Evolutionary conservation across 192 early-diverging fungal genomes (phyloP).

Genomic region (Rhizophagus prolifer): DNA sequence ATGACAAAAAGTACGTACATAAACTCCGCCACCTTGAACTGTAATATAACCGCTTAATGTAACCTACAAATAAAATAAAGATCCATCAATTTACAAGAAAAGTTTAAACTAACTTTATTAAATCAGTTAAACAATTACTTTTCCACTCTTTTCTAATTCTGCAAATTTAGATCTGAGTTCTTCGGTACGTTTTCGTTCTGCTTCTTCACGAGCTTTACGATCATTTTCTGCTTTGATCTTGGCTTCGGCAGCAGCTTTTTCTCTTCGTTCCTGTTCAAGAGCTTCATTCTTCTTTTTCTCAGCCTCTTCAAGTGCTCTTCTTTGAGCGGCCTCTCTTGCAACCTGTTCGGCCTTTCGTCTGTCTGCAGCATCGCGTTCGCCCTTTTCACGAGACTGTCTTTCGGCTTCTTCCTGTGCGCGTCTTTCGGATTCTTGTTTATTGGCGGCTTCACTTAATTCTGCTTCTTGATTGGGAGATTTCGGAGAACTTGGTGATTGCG

Average conservation of each 20-base stretch:
- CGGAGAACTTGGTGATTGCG: conserved; percentile 33
- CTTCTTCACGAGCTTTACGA: conserved; percentile 38
- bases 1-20: conserved; percentile 14
- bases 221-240: conserved; percentile 50
- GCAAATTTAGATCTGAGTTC: conserved; percentile 27
- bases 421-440: conserved; percentile 31
- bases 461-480: conserved; percentile 29
- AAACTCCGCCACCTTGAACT: conserved; percentile 44
- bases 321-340: conserved; percentile 36
- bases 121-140: conserved; percentile 34
- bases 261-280: conserved; percentile 37
- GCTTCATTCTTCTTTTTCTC: conserved; percentile 42
- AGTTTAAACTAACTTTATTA: neutral
- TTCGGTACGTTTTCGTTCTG: conserved; percentile 41
- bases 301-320: conserved; percentile 36
- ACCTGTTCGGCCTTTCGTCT: conserved; percentile 37
- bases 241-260: conserved; percentile 46
- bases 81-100: neutral
- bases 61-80: conserved; percentile 16
- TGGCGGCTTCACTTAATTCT: conserved; percentile 23
- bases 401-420: conserved; percentile 20
- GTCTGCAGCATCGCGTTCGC: conserved; percentile 32
- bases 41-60: conserved; percentile 44
- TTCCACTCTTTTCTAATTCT: conserved; percentile 39
- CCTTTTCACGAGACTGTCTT: conserved; percentile 35